Evolutionary conservation across 352 stramenopile species (phyloP), one percentile per base, ranked within the genome.

Genomic region (Globisporangium megalacanthum): DNA sequence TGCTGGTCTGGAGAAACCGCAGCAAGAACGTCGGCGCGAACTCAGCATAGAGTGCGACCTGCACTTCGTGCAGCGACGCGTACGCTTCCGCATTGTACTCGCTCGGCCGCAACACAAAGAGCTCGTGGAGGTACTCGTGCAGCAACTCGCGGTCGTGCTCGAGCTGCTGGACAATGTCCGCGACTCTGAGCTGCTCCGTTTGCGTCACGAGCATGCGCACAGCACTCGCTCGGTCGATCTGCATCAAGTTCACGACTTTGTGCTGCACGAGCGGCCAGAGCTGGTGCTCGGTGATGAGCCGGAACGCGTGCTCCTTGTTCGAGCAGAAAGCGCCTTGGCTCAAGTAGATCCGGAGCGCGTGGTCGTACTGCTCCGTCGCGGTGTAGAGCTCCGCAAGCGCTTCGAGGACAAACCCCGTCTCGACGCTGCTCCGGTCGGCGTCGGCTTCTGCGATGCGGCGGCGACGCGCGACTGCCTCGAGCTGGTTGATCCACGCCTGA

Each of bases 281-380:
- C 53, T 91, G 81, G 52, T 94, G 84, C 53, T 94, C 84, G 0
- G 68, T 77, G 66, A 94, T 92, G 47, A 94, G 69, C 64, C 89
- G 86, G 56, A 94, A 94, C 15, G 77, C 84, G 44, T 89, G 79
- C 36, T 92, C 84, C 62, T 94, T 94, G 74, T 91, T 90, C 9
- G 77, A 87, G 61, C 84, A 94, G 48, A 86, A 85, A n/a, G 82
- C 68, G 44, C 81, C 84, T 66, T 92, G 84, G 62, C 78, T 92
- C 46, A 94, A 50, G 57, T 94, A 94, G 58, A 94, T 94, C 4
- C 84, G 84, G 36, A 94, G 59, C 9, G 84, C 84, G 54, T 94
- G 70, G 15, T 94, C 84, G 49, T 86, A 92, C 49, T 94, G 84
- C 58, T 89, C 81, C 0, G 79, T 92, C 8, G 81, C 75, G 11